These are phyloP conservation scores for Amaranthus palmeri DNA, from an alignment of 148 eudicot species.

Conservation along the genomic window DNA sequence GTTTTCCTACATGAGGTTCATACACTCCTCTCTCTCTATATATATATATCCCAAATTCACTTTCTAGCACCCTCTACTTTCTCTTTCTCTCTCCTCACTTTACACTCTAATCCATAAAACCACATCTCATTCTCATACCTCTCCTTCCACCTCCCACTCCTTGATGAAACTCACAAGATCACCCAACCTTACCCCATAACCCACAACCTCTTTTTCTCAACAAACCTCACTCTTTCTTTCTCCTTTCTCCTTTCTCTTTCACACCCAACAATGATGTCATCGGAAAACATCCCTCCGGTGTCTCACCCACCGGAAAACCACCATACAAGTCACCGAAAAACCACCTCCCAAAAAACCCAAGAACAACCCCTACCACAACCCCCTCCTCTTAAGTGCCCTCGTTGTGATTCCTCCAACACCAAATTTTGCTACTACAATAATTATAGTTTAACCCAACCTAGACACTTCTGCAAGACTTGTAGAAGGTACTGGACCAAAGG, in stretches of 20 bases:
- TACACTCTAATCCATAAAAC: background rate
- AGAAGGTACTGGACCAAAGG: constrained; percentile 92
- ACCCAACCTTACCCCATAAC: constrained; percentile 2
- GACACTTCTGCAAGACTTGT: constrained; percentile 92
- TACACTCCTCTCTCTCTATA: background rate
- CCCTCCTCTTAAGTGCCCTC: constrained; percentile 50
- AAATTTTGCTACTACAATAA: constrained; percentile 97
- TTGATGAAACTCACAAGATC: background rate
- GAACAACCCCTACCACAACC: constrained; percentile 36
- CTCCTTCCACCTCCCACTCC: background rate
- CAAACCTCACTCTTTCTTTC: background rate
- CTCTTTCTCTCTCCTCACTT: constrained; percentile 7
- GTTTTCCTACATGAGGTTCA: too few species aligned
- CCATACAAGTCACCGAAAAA: constrained; percentile 18
- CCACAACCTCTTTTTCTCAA: background rate
- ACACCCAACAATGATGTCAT: constrained; percentile 31
- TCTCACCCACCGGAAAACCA: constrained; percentile 16
- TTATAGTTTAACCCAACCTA: constrained; percentile 79
- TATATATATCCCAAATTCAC: constrained; percentile 1
- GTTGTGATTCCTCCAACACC: constrained; percentile 88
- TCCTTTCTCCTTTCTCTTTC: too few species aligned
- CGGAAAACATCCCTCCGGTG: constrained; percentile 31
- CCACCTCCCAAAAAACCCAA: background rate
- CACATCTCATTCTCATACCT: constrained; percentile 1
- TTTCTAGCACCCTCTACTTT: background rate